phyloP scores from a whole-genome alignment of 1,284 basidiomycete genomes.

The Malassezia sp. region DNA sequence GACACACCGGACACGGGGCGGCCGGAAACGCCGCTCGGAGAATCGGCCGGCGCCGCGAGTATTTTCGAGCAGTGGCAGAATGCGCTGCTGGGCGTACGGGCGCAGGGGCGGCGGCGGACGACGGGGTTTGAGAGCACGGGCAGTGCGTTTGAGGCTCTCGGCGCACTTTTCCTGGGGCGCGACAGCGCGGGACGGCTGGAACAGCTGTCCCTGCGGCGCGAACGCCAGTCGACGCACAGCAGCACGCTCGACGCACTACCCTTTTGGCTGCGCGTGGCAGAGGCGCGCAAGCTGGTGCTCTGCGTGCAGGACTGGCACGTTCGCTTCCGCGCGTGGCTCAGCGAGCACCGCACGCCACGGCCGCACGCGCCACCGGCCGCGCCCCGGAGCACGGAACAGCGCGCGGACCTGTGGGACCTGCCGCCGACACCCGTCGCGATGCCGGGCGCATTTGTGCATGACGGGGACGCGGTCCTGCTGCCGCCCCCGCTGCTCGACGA shows the following conservation, averaged over 20 bases:
- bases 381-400: neutral
- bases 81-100: too few relatives aligned
- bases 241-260: neutral
- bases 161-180: conserved; percentile 30
- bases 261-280: conserved; percentile 1
- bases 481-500: conserved; percentile 40
- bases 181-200: conserved; percentile 30
- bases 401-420: conserved; percentile 19
- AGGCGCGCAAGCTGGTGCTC: neutral
- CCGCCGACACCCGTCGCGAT: conserved; percentile 40
- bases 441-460: conserved; percentile 37
- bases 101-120: too few relatives aligned
- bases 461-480: conserved; percentile 33
- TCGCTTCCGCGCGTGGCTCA: neutral
- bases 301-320: neutral
- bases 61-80: too few relatives aligned
- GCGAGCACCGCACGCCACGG: neutral
- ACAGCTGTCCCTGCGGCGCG: conserved; percentile 21
- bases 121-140: conserved; percentile 32
- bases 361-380: neutral
- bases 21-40: too few relatives aligned
- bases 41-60: too few relatives aligned
- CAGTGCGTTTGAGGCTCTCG: conserved; percentile 39
- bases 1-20: too few relatives aligned
- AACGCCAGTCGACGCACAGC: neutral